phyloP scores from a whole-genome alignment of 495 filamentous ascomycete genomes.

The Lichenothelia convexa region DNA sequence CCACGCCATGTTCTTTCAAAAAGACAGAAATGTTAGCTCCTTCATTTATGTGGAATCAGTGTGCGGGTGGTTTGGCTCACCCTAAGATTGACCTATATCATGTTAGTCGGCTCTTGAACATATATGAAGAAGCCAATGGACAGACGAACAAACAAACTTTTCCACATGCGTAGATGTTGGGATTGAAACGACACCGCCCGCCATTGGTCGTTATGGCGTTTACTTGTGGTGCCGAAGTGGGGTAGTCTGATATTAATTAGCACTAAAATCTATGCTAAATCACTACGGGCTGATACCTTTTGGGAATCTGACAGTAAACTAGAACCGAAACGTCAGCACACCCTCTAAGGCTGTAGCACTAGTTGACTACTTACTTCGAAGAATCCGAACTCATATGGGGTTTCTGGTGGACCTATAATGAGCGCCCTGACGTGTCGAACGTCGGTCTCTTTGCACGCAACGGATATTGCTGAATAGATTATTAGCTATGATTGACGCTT shows the following conservation, averaged over 20 bases:
- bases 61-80: slow-evolving; percentile 27
- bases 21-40: too few species aligned
- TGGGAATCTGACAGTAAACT: slow-evolving; percentile 26
- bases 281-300: too few species aligned
- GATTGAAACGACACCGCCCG: slow-evolving; percentile 79
- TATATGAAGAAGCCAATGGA: too few species aligned
- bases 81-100: slow-evolving; percentile 65
- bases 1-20: slow-evolving; percentile 93
- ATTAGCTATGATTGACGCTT: neutral
- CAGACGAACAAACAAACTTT: slow-evolving; percentile 72
- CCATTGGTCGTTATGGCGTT: slow-evolving; percentile 67
- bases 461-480: slow-evolving; percentile 48
- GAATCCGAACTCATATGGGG: slow-evolving; percentile 93
- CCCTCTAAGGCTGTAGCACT: too few species aligned
- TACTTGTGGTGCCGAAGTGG: slow-evolving; percentile 61
- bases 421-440: slow-evolving; percentile 76
- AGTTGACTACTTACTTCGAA: slow-evolving; percentile 44
- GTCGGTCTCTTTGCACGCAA: slow-evolving; percentile 70
- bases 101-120: too few species aligned
- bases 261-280: slow-evolving; percentile 16
- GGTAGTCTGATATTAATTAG: slow-evolving; percentile 50
- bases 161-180: slow-evolving; percentile 83
- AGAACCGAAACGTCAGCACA: too few species aligned
- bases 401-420: slow-evolving; percentile 84
- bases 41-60: slow-evolving; percentile 16